Conservation (phyloP, 2,329 filamentous ascomycete genomes). For the Claviceps fusiformis region DNA sequence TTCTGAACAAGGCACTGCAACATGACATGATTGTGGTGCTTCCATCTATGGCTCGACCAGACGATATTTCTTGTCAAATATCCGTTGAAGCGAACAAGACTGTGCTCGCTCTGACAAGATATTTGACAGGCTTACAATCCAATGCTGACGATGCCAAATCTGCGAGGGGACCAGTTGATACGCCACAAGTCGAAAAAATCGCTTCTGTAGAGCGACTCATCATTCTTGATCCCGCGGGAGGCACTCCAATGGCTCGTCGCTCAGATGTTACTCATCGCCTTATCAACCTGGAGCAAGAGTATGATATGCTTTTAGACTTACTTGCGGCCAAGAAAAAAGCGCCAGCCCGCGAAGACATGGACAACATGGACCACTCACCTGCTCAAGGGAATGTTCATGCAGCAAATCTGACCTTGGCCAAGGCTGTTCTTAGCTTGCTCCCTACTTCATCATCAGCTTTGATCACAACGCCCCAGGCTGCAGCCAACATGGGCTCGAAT, state of each 20-base stretch:
- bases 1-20: slow-evolving; percentile 19
- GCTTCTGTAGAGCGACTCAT: slow-evolving; percentile 73
- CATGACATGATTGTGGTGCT: slow-evolving; percentile 24
- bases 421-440: slow-evolving; percentile 57
- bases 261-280: slow-evolving; percentile 39
- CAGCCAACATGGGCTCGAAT: slow-evolving; percentile 35
- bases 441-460: slow-evolving; percentile 77
- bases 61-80: slow-evolving; percentile 24
- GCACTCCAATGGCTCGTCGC: slow-evolving; percentile 52
- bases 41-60: slow-evolving; percentile 27
- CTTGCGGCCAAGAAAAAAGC: slow-evolving; percentile 26
- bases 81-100: slow-evolving; percentile 43
- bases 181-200: slow-evolving; percentile 30
- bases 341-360: not conserved
- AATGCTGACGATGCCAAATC: slow-evolving; percentile 1
- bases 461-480: slow-evolving; percentile 75
- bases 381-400: slow-evolving; percentile 33
- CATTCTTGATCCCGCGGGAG: slow-evolving; percentile 73
- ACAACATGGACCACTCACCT: not conserved
- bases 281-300: slow-evolving; percentile 89
- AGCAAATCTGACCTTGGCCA: slow-evolving; percentile 60
- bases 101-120: slow-evolving; percentile 62
- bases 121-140: slow-evolving; percentile 55
- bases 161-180: slow-evolving; percentile 13
- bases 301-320: slow-evolving; percentile 50